A percentile compares a stretch with the other conserved stretches of the same genome.
These are phyloP conservation scores for Mortierella sp. DNA, from an alignment of 371 early-diverging fungal species.

Conservation along the genomic window DNA sequence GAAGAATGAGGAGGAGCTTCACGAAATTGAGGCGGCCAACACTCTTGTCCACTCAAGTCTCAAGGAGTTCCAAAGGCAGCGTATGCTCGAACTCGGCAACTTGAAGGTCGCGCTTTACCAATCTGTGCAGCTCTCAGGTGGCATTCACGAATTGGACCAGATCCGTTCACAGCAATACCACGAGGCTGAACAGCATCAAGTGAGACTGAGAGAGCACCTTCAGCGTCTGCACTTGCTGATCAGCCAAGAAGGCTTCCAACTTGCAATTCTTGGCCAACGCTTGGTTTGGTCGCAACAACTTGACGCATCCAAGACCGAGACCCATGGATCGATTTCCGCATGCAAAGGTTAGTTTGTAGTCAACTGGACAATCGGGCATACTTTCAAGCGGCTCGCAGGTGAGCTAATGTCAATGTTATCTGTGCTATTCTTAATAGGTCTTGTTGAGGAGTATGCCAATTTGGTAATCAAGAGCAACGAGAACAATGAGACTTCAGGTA, in stretches of 20 bases:
- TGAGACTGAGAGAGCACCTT: slow-evolving; percentile 27
- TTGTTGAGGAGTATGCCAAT: slow-evolving; percentile 20
- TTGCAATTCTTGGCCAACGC: slow-evolving; percentile 50
- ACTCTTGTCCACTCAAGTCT: slow-evolving; percentile 20
- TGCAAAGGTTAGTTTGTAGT: slow-evolving; percentile 43
- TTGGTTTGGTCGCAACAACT: slow-evolving; percentile 52
- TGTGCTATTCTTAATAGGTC: too few species aligned
- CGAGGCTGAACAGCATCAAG: slow-evolving; percentile 36
- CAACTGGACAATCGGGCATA: too few species aligned
- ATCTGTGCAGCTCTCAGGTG: slow-evolving; percentile 35
- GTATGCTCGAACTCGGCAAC: slow-evolving; percentile 40
- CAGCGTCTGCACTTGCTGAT: slow-evolving; percentile 26
- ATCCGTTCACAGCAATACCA: slow-evolving; percentile 34
- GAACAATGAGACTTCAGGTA: slow-evolving; percentile 19
- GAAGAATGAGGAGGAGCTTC: slow-evolving; percentile 45
- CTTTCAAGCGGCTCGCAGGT: too few species aligned
- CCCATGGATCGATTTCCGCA: slow-evolving; percentile 7
- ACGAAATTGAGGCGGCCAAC: slow-evolving; percentile 38
- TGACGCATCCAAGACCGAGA: slow-evolving; percentile 24
- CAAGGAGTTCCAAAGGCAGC: slow-evolving; percentile 39
- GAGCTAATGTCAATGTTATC: slow-evolving; percentile 1
- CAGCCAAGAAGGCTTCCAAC: slow-evolving; percentile 42
- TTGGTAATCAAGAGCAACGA: slow-evolving; percentile 16
- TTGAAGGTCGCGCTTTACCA: slow-evolving; percentile 36
- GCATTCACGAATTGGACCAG: slow-evolving; percentile 42